Base-by-base conservation (phyloP, 2,329 filamentous ascomycete genomes). In the Phyllosticta paracitricarpa region DNA sequence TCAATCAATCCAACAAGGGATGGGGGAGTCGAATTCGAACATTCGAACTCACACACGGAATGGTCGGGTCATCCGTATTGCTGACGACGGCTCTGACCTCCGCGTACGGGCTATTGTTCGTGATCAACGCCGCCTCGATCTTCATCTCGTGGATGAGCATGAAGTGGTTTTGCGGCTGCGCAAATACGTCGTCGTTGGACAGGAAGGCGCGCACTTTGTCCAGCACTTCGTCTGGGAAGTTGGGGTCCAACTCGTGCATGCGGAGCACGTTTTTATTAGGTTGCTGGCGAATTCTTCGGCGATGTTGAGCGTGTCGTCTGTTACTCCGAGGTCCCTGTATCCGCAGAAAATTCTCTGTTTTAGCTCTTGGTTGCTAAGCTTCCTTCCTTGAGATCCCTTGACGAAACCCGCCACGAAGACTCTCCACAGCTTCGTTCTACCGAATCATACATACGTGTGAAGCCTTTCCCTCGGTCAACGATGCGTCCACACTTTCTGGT, bases 61-160 rank as follows among this genome's bases (percentile, higher is more conserved):
- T 72, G 3, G 64, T 69, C 14, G 59, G 17, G 26, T 65, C 63
- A 48, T 64, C 63, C 4, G 58, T 58, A 24, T 62, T 62, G 12
- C 63, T 59, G 9, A 62, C 63, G 2, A 63, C 62, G 1, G 63
- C 64, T n/a, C 64, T 58, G n/a, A 65, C 63, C 58, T 65, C 64
- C 14, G 64, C 59, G 25, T 65, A 65, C 8, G 64, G 63, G 19
- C 61, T 64, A 8, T 55, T 52, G 48, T 64, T 80, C 56, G 76
- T 81, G 63, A 82, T 80, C 61, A 83, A 73, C 2, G 80, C 80
- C 1, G 79, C 78, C 69, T 83, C 79, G 24, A 82, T 72, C 68
- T 81, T 82, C 78, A 83, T 82, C 70, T 81, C 78, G 59, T 77
- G 73, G 55, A 82, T 80, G 24, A 81, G 67, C 10, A 78, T 73